Evolutionary conservation across 2,329 filamentous ascomycete species (phyloP).

Genomic region (Cordyceps javanica): DNA sequence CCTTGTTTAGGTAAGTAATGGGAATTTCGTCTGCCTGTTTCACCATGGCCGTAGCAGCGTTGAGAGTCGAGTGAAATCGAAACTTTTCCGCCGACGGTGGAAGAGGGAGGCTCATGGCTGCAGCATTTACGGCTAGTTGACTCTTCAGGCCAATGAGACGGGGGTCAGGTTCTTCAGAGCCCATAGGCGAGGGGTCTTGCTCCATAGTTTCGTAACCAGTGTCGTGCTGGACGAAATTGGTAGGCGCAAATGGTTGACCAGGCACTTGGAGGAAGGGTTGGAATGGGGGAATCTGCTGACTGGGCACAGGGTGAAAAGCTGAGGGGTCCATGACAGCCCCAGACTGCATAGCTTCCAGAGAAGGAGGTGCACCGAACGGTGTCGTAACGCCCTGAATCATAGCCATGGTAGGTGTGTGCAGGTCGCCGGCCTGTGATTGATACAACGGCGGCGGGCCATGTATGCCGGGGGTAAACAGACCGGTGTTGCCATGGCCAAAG

Average conservation of each 20-base stretch:
- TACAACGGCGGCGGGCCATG: constrained; percentile 72
- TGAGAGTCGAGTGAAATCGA: constrained; percentile 82
- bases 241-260: constrained; percentile 62
- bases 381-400: constrained; percentile 73
- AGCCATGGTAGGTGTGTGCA: constrained; percentile 74
- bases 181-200: constrained; percentile 64
- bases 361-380: constrained; percentile 71
- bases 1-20: constrained; percentile 97
- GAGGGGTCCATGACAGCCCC: constrained; percentile 57
- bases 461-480: constrained; percentile 84
- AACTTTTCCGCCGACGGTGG: constrained; percentile 63
- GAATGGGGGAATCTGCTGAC: constrained; percentile 59
- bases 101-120: constrained; percentile 39
- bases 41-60: constrained; percentile 95
- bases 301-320: constrained; percentile 57
- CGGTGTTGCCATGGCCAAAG: constrained; percentile 73
- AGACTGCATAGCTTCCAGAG: constrained; percentile 57
- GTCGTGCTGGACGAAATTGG: constrained; percentile 74
- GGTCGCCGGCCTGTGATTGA: constrained; percentile 75
- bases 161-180: constrained; percentile 44
- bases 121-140: constrained; percentile 55
- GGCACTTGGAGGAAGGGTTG: constrained; percentile 64
- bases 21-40: constrained; percentile 86
- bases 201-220: constrained; percentile 75
- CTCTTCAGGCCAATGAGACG: constrained; percentile 34